A percentile compares a stretch with the other conserved stretches of the same genome.
Conservation (phyloP, 1,284 basidiomycete species). For the Cryptococcus hybrid region DNA sequence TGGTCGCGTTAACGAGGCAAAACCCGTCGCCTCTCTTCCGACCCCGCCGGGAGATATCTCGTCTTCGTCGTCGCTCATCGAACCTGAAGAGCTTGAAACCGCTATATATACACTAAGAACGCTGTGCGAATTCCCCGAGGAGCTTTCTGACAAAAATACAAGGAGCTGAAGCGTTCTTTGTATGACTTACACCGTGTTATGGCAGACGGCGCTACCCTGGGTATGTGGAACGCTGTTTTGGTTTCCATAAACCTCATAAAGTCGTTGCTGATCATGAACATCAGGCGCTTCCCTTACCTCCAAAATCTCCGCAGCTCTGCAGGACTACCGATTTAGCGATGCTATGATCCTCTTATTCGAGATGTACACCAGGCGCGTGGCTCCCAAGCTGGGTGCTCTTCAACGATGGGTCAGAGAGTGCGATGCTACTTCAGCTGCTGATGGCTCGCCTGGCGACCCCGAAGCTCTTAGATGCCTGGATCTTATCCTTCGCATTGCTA, state of each 20-base stretch:
- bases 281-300: slow-evolving; percentile 52
- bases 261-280: background rate
- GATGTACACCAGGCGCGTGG: slow-evolving; percentile 55
- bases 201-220: slow-evolving; percentile 37
- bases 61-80: slow-evolving; percentile 18
- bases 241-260: background rate
- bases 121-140: slow-evolving; percentile 38
- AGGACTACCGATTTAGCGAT: slow-evolving; percentile 51
- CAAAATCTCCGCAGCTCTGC: slow-evolving; percentile 55
- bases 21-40: slow-evolving; percentile 1
- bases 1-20: background rate
- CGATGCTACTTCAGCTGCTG: slow-evolving; percentile 54
- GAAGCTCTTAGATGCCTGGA: slow-evolving; percentile 55
- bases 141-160: slow-evolving; percentile 38
- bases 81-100: slow-evolving; percentile 41
- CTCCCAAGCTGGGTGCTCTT: slow-evolving; percentile 59
- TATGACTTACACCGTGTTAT: slow-evolving; percentile 45
- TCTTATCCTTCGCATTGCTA: slow-evolving; percentile 55
- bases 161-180: slow-evolving; percentile 44
- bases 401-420: slow-evolving; percentile 61
- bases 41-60: slow-evolving; percentile 5
- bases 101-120: slow-evolving; percentile 40
- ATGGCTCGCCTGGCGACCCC: slow-evolving; percentile 38
- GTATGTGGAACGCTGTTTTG: background rate
- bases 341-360: slow-evolving; percentile 59